phyloP scores from a whole-genome alignment of 1,139 yeast species.

The Hyphopichia khmerensis region DNA sequence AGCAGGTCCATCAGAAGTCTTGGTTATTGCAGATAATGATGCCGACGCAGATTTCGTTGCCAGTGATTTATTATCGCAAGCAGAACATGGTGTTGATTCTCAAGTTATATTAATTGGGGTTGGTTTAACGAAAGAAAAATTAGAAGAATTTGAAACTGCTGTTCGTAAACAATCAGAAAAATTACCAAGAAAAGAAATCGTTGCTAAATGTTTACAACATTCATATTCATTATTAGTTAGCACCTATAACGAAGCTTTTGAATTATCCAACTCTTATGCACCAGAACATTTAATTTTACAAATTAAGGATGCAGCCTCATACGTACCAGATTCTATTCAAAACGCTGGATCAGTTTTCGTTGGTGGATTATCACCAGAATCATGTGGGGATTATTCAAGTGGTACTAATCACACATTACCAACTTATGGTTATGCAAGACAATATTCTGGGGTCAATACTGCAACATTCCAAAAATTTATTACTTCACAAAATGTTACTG shows the following conservation, averaged over 20 bases:
- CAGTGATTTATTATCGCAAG: conserved; percentile 91
- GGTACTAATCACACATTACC: conserved; percentile 98
- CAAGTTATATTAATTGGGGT: conserved; percentile 93
- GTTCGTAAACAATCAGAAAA: conserved; percentile 78
- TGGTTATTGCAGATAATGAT: conserved; percentile 82
- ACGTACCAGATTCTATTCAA: conserved; percentile 69
- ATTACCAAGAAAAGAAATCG: conserved; percentile 93
- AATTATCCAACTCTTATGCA: conserved; percentile 84
- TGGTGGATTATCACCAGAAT: conserved; percentile 94
- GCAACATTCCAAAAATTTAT: conserved; percentile 93
- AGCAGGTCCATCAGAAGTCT: conserved; percentile 98
- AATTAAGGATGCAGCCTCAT: conserved; percentile 70
- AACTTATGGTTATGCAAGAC: conserved; percentile 96
- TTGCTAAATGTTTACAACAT: conserved; percentile 87
- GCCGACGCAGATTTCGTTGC: conserved; percentile 97
- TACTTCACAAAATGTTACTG: conserved; percentile 86
- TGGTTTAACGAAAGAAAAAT: conserved; percentile 56
- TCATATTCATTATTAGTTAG: conserved; percentile 75
- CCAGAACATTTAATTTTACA: conserved; percentile 97
- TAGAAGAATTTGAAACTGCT: conserved; percentile 73
- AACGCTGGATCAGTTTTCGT: conserved; percentile 97
- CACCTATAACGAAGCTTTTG: conserved; percentile 73
- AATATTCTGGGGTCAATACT: conserved; percentile 96
- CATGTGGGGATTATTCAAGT: conserved; percentile 96
- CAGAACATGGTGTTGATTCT: conserved; percentile 98